Evolutionary conservation across 1,139 yeast genomes (phyloP), one percentile per base, ranked within the genome.

Genomic region (Hanseniaspora gamundiae): DNA sequence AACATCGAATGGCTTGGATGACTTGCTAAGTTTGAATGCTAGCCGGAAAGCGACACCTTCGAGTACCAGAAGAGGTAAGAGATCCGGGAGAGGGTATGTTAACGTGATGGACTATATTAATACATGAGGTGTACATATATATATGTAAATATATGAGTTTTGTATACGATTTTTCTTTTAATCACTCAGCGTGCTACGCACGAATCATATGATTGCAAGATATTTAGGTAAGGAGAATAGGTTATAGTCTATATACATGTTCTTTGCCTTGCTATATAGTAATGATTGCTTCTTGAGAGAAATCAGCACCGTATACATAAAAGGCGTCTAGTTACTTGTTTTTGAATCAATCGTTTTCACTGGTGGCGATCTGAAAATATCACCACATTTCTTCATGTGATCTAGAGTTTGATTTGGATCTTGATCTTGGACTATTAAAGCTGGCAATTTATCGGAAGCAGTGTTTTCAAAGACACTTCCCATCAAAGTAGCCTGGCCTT

Each of bases 401-500:
- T 33, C 36, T 17, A 33, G 14, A 3, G 36, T 33, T 10, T n/a
- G 24, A 17, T 33, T 33, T 17, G 36, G 36, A 33, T 33, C 36
- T 17, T 33, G 36, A 33, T 33, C 22, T 19, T 33, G 36, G 19
- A 33, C 36, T 3, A 33, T 17, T n/a, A 33, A 33, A 17, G 36
- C 20, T 17, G 36, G 36, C 10, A 33, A 33, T 17, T 33, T 33
- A 19, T 33, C 36, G 10, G 13, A 10, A 33, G 36, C 36, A 33
- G 36, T 60, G 49, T 79, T 74, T 56, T 85, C 94, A 57, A 87
- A 87, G 14, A 86, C 69, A 10, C 93, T 76, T 14, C 96, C 96
- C 28, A 85, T 85, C 49, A 86, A 67, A 26, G 73, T 72, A 48
- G 81, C 68, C 46, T 78, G 78, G 46, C 78, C 73, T 27, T 79